Percentiles rank a stretch among this genome's conserved stretches.
These are phyloP conservation scores for Trametes meyenii DNA, from an alignment of 768 basidiomycete genomes.

Conservation along the genomic window DNA sequence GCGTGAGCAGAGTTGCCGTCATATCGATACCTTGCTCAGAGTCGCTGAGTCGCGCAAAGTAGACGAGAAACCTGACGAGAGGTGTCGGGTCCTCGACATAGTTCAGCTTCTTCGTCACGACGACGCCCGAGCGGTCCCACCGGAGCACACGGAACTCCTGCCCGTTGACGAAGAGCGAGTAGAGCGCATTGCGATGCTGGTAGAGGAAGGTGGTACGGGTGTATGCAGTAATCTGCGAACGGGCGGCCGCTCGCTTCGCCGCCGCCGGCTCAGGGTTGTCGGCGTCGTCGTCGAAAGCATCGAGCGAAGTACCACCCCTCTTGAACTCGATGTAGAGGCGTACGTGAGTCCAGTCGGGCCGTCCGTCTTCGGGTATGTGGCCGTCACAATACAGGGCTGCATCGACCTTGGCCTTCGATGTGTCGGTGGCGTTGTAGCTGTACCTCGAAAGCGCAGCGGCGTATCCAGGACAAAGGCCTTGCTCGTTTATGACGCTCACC, in stretches of 20 bases:
- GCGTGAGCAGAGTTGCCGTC: not conserved
- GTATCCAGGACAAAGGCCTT: not conserved
- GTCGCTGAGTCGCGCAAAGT: not conserved
- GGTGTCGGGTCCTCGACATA: not conserved
- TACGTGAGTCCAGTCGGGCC: not conserved
- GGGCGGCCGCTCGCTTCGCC: not conserved
- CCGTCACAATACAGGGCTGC: not conserved
- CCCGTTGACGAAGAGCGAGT: conserved; percentile 4
- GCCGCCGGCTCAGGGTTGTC: not conserved
- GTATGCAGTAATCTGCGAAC: not conserved
- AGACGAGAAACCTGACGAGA: not conserved
- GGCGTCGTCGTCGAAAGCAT: not conserved
- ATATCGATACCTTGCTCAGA: not conserved
- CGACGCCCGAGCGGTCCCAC: not conserved
- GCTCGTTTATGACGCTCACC: not conserved
- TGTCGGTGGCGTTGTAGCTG: not conserved
- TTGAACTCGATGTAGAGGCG: not conserved
- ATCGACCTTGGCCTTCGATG: not conserved
- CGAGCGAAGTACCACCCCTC: not conserved
- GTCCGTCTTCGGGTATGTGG: not conserved
- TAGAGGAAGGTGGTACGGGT: not conserved
- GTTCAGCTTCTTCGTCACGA: not conserved
- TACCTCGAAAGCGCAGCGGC: not conserved
- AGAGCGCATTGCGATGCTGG: conserved; percentile 4
- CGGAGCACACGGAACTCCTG: conserved; percentile 1